These are phyloP conservation scores for Fusarium armeniacum DNA, from an alignment of 2,329 filamentous ascomycete genomes.

Conservation along the genomic window DNA sequence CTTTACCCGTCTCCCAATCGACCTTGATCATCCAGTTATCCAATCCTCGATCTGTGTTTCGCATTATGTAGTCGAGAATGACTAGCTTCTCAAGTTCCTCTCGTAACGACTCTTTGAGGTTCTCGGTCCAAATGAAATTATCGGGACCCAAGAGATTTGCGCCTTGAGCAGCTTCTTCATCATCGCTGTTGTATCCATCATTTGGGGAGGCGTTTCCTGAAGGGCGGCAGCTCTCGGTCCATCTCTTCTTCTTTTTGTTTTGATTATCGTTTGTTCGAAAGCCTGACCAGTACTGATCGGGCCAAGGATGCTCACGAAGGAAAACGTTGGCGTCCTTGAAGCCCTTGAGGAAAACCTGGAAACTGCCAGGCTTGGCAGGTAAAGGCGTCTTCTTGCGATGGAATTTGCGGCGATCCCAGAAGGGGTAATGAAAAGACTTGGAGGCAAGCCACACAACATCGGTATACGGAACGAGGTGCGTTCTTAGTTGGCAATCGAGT, in stretches of 20 bases:
- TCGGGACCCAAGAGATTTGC: slow-evolving; percentile 68
- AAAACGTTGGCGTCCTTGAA: slow-evolving; percentile 98
- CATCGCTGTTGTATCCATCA: slow-evolving; percentile 75
- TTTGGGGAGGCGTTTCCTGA: slow-evolving; percentile 63
- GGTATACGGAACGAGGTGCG: slow-evolving; percentile 94
- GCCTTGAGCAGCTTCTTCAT: slow-evolving; percentile 62
- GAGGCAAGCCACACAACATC: slow-evolving; percentile 95
- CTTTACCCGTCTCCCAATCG: slow-evolving; percentile 84
- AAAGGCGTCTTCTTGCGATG: slow-evolving; percentile 89
- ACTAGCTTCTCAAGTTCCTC: slow-evolving; percentile 98
- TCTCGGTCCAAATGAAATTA: slow-evolving; percentile 87
- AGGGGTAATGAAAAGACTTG: slow-evolving; percentile 98
- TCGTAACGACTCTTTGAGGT: slow-evolving; percentile 89
- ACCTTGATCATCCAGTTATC: slow-evolving; percentile 99
- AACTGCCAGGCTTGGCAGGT: slow-evolving; percentile 92
- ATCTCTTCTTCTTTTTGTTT: slow-evolving; percentile 70
- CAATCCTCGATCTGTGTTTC: slow-evolving; percentile 94
- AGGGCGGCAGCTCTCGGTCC: slow-evolving; percentile 87
- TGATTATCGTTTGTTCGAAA: slow-evolving; percentile 78
- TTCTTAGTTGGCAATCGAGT: slow-evolving; percentile 89
- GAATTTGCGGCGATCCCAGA: slow-evolving; percentile 92
- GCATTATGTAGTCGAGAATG: slow-evolving; percentile 98
- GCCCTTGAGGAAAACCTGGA: slow-evolving; percentile 96
- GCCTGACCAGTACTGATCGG: slow-evolving; percentile 83
- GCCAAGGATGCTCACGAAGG: slow-evolving; percentile 95